Evolutionary conservation across 768 basidiomycete genomes (phyloP), one percentile per base, ranked within the genome.

Genomic region (Hericium rajendrae): DNA sequence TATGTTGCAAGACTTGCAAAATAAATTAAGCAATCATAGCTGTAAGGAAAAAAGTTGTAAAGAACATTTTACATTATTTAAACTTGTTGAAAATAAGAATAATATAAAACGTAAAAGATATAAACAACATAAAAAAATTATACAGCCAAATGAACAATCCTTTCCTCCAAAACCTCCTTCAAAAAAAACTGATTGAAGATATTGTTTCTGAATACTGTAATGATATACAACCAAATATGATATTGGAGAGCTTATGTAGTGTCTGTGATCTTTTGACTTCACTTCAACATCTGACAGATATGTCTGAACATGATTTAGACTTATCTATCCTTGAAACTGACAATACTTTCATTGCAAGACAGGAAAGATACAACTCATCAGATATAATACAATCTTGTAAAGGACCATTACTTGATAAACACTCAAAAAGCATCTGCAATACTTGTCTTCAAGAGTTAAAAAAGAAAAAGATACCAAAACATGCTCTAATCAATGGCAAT

Each of bases 401-500:
- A 51, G 50, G 50, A 16, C 50, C 50, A 28, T 16, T 51, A 5
- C 9, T 51, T 1, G 16, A 51, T 8, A 22, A 9, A 12, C 2
- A 26, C 6, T 51, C 22, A n/a, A 13, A 20, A 4, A n/a, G n/a
- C 8, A 16, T 51, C 3, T 51, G 50, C 16, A 15, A 13, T 11
- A 11, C 26, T 28, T 51, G 50, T 37, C 32, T 8, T 50, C 40
- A 48, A 1, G 32, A 48, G 38, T 51, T 61, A 20, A 32, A 38
- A 12, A 48, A 48, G 32, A 51, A 59, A 4, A 63, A 53, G 38
- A 54, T 64, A 3, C 71, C 73, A 3, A 38, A 55, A 1, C 41
- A 60, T 51, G 62, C 72, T 0, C 53, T 75, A 5, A 71, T 72
- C 0, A 73, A 71, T 62, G 67, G 69, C 2, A 43, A 72, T 1